Conservation (phyloP, 257 asterid genomes). For the Forsythia suspensa region DNA sequence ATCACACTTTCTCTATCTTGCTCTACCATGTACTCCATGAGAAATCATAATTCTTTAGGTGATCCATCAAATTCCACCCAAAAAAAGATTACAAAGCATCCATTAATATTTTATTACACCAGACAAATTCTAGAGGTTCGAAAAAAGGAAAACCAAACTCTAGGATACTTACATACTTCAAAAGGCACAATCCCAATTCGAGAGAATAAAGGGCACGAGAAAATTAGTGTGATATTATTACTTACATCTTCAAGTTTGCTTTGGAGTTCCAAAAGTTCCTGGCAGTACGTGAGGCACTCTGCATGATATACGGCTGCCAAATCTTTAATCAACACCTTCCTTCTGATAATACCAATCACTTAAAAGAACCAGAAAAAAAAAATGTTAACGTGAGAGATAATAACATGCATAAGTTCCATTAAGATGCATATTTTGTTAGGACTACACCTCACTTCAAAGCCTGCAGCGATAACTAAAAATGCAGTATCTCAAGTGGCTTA, state of each 20-base stretch:
- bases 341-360: conserved; percentile 89
- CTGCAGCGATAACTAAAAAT: too few relatives aligned
- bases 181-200: not conserved
- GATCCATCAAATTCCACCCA: not conserved
- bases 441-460: not conserved
- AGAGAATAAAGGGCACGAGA: not conserved
- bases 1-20: not conserved
- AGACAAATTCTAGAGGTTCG: not conserved
- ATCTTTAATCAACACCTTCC: conserved; percentile 86
- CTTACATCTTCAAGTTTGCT: conserved; percentile 75
- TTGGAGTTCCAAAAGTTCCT: conserved; percentile 88
- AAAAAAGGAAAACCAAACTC: not conserved
- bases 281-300: conserved; percentile 92
- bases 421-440: not conserved
- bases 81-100: not conserved
- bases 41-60: not conserved
- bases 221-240: conserved; percentile 11
- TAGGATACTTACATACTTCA: not conserved
- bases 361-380: conserved; percentile 21
- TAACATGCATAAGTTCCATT: not conserved
- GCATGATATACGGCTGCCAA: conserved; percentile 90
- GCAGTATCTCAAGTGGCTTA: too few relatives aligned
- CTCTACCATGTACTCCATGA: not conserved
- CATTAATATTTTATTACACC: not conserved
- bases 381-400: not conserved